Percentiles rank a stretch among this genome's conserved stretches.
These are phyloP conservation scores for Exophiala sp. DNA, from an alignment of 2,329 filamentous ascomycete species.

Conservation along the genomic window DNA sequence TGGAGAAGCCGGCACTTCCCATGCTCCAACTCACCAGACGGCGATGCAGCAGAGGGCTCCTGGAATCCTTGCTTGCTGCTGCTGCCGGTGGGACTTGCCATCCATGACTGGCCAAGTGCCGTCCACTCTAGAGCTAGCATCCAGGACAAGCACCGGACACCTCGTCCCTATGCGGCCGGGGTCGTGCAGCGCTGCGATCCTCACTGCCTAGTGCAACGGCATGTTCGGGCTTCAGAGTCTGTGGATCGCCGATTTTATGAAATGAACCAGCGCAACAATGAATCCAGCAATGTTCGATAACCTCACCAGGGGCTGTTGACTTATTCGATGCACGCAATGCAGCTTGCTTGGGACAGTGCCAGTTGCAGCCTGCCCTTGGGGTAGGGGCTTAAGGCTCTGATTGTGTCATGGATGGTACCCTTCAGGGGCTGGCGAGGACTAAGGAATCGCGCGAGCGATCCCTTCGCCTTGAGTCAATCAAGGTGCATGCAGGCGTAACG, in stretches of 20 bases:
- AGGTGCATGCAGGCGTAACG: too few species aligned
- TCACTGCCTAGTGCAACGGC: neutral
- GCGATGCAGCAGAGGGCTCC: too few species aligned
- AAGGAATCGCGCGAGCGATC: too few species aligned
- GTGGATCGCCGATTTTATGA: neutral
- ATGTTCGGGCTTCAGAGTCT: neutral
- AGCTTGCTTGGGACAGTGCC: neutral
- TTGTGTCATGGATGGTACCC: too few species aligned
- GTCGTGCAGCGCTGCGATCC: neutral
- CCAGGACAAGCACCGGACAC: neutral
- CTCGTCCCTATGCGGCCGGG: neutral
- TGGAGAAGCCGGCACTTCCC: too few species aligned
- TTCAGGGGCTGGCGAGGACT: too few species aligned
- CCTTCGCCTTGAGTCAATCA: too few species aligned
- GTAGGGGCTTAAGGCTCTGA: neutral
- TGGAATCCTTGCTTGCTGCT: too few species aligned
- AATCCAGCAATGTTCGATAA: neutral
- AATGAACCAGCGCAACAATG: neutral
- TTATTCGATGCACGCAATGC: neutral
- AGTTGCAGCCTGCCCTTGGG: neutral
- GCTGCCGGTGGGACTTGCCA: too few species aligned
- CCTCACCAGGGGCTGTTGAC: neutral
- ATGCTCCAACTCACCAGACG: too few species aligned
- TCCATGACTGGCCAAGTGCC: too few species aligned
- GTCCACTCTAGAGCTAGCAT: neutral